Conservation (phyloP, 2,329 filamentous ascomycete species). For the Claviceps citrina region DNA sequence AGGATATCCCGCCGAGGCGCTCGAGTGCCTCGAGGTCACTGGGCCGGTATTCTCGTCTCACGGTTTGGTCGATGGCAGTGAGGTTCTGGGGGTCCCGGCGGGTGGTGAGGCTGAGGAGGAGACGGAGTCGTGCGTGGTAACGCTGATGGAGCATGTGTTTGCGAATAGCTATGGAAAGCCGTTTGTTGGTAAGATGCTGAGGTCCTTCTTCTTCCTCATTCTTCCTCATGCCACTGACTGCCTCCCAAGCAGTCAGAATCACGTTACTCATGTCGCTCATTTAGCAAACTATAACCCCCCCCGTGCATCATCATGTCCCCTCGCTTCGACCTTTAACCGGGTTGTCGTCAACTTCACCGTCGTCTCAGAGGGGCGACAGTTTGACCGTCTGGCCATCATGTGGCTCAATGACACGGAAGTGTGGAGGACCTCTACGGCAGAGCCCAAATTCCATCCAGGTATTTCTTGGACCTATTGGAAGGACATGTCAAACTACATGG, state of each 20-base stretch:
- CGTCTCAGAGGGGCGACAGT: slow-evolving; percentile 55
- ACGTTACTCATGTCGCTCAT: background rate
- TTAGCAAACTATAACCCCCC: slow-evolving; percentile 25
- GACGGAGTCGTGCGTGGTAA: slow-evolving; percentile 28
- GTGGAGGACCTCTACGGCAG: slow-evolving; percentile 71
- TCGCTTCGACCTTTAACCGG: slow-evolving; percentile 55
- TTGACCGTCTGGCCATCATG: slow-evolving; percentile 60
- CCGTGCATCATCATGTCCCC: slow-evolving; percentile 40
- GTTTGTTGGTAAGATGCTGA: slow-evolving; percentile 44
- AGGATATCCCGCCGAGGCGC: slow-evolving; percentile 1
- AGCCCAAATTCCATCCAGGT: slow-evolving; percentile 49
- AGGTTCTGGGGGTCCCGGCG: slow-evolving; percentile 1
- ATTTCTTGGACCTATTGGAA: slow-evolving; percentile 67
- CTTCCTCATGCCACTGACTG: background rate
- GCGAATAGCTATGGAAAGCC: slow-evolving; percentile 58
- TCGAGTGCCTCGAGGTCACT: slow-evolving; percentile 52
- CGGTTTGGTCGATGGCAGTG: slow-evolving; percentile 14
- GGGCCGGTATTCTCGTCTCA: slow-evolving; percentile 44
- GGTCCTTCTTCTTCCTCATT: background rate
- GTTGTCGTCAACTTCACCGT: slow-evolving; percentile 66
- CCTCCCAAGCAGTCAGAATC: background rate
- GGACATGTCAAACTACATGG: slow-evolving; percentile 58
- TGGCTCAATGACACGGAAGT: slow-evolving; percentile 65
- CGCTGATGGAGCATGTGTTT: slow-evolving; percentile 59
- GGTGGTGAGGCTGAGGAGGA: background rate